These are phyloP conservation scores for Fraxinus albicans DNA, from an alignment of 305 asterid species.

Conservation along the genomic window DNA sequence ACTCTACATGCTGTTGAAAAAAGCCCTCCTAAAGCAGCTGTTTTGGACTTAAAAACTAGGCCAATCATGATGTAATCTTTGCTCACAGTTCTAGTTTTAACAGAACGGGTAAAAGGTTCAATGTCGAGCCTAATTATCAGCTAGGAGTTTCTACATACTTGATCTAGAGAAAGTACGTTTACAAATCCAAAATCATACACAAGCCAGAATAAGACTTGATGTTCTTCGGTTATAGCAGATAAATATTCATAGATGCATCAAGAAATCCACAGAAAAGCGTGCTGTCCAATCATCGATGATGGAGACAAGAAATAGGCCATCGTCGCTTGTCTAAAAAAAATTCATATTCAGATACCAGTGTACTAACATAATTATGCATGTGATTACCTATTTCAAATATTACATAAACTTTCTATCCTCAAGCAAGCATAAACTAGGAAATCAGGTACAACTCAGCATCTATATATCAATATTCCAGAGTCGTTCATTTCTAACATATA, in stretches of 20 bases:
- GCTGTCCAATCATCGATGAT: background rate
- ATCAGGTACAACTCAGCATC: background rate
- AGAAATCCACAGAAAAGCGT: background rate
- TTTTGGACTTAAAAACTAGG: background rate
- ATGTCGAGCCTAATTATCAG: background rate
- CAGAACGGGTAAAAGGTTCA: background rate
- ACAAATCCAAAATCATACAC: background rate
- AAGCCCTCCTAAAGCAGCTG: background rate
- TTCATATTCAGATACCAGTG: background rate
- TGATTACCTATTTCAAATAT: background rate
- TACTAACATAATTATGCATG: background rate
- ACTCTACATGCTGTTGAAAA: background rate
- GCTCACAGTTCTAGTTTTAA: background rate
- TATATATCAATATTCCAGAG: background rate
- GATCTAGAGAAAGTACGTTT: background rate
- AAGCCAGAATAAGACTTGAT: background rate
- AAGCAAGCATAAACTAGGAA: background rate
- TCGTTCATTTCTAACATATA: background rate
- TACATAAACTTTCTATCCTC: background rate
- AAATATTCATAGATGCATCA: background rate
- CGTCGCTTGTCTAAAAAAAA: background rate
- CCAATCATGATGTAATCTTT: background rate
- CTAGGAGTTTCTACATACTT: background rate
- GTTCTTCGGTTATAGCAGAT: background rate
- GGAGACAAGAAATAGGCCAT: background rate